Evolutionary conservation across 1,139 yeast genomes (phyloP).

Genomic region (Zygosaccharomyces sapae): DNA sequence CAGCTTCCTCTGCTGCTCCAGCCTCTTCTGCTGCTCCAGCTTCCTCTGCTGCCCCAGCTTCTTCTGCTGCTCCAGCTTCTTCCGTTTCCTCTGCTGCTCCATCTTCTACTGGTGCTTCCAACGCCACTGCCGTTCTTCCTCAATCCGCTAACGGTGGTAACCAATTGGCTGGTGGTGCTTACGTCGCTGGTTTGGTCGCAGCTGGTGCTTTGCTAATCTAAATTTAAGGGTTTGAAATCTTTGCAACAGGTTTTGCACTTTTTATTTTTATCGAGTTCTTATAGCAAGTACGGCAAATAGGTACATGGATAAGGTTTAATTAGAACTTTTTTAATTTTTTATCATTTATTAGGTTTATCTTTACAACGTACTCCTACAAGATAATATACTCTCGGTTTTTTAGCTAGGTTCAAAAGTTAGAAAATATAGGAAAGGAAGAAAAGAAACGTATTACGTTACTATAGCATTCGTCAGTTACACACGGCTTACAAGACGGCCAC

Average conservation of each 20-base stretch:
- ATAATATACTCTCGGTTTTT: no score
- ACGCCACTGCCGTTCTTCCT: conserved; percentile 12
- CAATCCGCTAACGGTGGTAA: conserved; percentile 17
- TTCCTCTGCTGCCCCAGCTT: conserved; percentile 10
- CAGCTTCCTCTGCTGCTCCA: conserved; percentile 14
- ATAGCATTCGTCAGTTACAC: neutral
- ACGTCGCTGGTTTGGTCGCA: conserved; percentile 17
- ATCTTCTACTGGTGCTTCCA: conserved; percentile 11
- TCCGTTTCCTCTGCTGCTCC: conserved; percentile 6
- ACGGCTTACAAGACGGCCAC: neutral
- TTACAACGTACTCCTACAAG: neutral
- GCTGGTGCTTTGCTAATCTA: conserved; percentile 20
- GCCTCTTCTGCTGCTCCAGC: conserved; percentile 11
- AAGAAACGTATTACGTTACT: no score
- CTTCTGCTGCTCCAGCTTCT: conserved; percentile 1
- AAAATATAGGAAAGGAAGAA: no score
- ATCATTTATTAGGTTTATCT: neutral
- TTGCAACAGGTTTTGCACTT: conserved; percentile 2
- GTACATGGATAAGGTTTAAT: neutral
- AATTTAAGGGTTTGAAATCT: conserved; percentile 7
- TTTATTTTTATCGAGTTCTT: neutral
- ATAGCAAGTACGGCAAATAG: neutral
- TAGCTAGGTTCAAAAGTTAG: no score
- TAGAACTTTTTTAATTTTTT: neutral
- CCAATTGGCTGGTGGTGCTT: conserved; percentile 17